Evolutionary conservation across 345 rosid genomes (phyloP).

Genomic region (Ailanthus altissimus): DNA sequence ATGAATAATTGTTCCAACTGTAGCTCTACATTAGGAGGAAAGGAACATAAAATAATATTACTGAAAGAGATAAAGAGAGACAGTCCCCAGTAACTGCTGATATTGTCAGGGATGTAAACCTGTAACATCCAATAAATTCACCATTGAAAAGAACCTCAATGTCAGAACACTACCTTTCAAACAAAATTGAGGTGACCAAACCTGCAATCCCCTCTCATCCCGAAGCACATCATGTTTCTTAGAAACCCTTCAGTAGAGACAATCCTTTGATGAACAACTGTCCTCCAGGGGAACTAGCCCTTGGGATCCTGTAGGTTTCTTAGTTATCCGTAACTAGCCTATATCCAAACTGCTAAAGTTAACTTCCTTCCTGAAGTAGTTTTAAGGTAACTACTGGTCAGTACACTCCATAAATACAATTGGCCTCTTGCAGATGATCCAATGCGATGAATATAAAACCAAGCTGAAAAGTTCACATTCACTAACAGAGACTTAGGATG

Average conservation of each 20-base stretch:
- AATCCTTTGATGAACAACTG: slow-evolving; percentile 6
- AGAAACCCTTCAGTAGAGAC: not conserved
- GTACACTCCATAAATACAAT: not conserved
- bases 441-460: not conserved
- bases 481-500: not conserved
- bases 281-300: not conserved
- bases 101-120: not conserved
- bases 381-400: not conserved
- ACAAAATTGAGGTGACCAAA: not conserved
- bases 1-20: not conserved
- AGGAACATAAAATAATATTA: not conserved
- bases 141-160: not conserved
- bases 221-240: not conserved
- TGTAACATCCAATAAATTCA: not conserved
- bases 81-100: not conserved
- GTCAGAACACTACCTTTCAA: not conserved
- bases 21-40: slow-evolving; percentile 4
- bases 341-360: not conserved
- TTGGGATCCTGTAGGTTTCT: not conserved
- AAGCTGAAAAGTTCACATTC: not conserved
- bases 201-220: not conserved
- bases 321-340: not conserved
- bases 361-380: not conserved
- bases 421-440: slow-evolving; percentile 2
- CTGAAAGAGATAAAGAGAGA: not conserved